These are phyloP conservation scores for Sphaceloma murrayae DNA, from an alignment of 2,329 filamentous ascomycete species.

Conservation along the genomic window DNA sequence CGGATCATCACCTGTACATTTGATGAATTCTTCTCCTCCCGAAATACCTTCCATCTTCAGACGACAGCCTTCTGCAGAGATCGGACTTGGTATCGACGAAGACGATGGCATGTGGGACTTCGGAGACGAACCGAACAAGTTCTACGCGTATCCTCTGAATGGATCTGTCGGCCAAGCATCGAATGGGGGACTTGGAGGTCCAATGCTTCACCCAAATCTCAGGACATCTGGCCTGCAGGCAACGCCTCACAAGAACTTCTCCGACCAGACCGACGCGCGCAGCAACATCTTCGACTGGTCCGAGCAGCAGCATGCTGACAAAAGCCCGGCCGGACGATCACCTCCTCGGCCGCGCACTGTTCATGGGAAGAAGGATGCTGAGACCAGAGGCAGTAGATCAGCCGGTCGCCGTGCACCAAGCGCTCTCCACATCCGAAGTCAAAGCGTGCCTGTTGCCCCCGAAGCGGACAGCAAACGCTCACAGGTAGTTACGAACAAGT, in stretches of 20 bases:
- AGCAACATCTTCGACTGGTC: conserved; percentile 74
- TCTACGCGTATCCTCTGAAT: neutral
- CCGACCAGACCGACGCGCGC: conserved; percentile 29
- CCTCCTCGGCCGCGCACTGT: conserved; percentile 63
- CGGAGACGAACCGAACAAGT: conserved; percentile 29
- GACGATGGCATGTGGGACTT: conserved; percentile 34
- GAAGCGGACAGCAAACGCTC: conserved; percentile 48
- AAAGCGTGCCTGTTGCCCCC: conserved; percentile 65
- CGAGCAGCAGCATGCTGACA: conserved; percentile 55
- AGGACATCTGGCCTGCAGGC: neutral
- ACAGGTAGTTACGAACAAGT: conserved; percentile 54
- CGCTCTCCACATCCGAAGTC: conserved; percentile 64
- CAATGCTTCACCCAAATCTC: conserved; percentile 12
- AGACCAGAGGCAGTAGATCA: conserved; percentile 59
- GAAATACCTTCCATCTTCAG: conserved; percentile 35
- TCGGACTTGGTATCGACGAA: conserved; percentile 24
- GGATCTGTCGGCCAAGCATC: too few relatives aligned
- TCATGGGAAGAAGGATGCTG: conserved; percentile 64
- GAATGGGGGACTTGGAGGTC: conserved; percentile 2
- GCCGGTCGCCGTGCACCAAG: conserved; percentile 58
- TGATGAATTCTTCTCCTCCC: conserved; percentile 38
- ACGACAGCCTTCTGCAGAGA: conserved; percentile 34
- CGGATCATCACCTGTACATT: conserved; percentile 18
- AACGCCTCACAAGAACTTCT: conserved; percentile 2
- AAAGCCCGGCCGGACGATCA: conserved; percentile 48